Evolutionary conservation across 1,139 yeast genomes (phyloP), one percentile per base, ranked within the genome.

Genomic region (Arxiozyma slooffiae): DNA sequence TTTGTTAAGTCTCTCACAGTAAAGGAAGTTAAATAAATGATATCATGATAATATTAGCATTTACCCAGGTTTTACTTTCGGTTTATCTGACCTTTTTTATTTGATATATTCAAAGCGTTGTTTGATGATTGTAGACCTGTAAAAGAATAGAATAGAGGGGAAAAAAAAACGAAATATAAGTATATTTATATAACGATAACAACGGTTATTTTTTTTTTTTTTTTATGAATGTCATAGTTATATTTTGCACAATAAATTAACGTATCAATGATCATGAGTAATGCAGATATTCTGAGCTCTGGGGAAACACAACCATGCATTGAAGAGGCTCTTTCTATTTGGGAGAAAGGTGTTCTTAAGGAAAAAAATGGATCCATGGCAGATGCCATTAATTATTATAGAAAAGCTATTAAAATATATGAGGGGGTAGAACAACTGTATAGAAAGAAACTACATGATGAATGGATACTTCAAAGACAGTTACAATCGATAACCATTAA

Each of bases 291-390:
- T 34, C n/a, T 42, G 17, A 34, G 45, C 20, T 8, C 23, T 7
- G 38, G 22, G 18, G 30, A 18, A 18, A 20, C 11, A 18, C 18
- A 30, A 34, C 8, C 45, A 20, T 26, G 20, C 30, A 18, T 42
- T 21, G 20, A 18, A n/a, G 58, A 60, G 51, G 95, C 96, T 1
- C 67, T 87, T 44, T 70, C 71, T 26, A 66, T 77, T 26, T 88
- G 85, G 70, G 90, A 85, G 59, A 68, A 72, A 49, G 97, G 90
- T 1, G 79, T 82, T 0, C 80, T 77, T 49, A 81, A 81, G 59
- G 97, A 89, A 67, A 71, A 78, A 30, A 77, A 74, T 48, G 96
- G 96, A 0, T 72, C 80, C 53, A 75, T 89, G 78, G 75, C 86
- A 4, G 96, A 88, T 60, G 96, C 97, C 0, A 81, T 87, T 38